phyloP scores from a whole-genome alignment of 2,329 filamentous ascomycete species.

The Aspergillus fischeri region DNA sequence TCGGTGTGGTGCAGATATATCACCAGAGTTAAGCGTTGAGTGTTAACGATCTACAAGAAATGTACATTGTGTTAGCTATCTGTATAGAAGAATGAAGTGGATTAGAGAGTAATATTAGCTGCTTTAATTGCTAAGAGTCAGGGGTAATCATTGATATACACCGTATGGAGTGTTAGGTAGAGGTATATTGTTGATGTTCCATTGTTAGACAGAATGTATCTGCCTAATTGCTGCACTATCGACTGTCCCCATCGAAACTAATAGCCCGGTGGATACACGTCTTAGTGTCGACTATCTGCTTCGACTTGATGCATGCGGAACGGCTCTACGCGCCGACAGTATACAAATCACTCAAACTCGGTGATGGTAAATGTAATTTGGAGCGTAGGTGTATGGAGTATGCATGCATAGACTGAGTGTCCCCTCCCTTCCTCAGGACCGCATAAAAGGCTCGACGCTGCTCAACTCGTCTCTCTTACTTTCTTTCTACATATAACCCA shows the following conservation, averaged over 20 bases:
- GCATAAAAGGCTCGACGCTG: neutral
- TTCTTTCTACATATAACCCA: neutral
- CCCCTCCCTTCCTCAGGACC: constrained; percentile 2
- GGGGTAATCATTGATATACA: neutral
- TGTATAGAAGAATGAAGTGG: neutral
- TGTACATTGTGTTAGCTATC: neutral
- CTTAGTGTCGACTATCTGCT: constrained; percentile 6
- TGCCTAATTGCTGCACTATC: constrained; percentile 18
- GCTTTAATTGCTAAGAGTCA: neutral
- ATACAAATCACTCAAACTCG: neutral
- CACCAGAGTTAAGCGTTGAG: neutral
- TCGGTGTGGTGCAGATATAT: neutral
- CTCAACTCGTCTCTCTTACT: neutral
- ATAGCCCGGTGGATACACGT: constrained; percentile 14
- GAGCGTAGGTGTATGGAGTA: neutral
- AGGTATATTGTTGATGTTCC: neutral
- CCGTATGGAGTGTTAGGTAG: neutral
- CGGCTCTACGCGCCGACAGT: neutral
- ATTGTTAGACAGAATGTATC: constrained; percentile 10
- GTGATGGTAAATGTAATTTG: neutral
- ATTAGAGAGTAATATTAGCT: neutral
- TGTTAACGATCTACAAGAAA: neutral
- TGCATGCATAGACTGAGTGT: neutral
- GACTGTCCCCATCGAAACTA: constrained; percentile 11
- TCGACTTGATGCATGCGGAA: neutral